Percentiles rank a stretch among this genome's conserved stretches.
Evolutionary conservation across 139 green algal species (phyloP).

Genomic region (Chlorella sp.): DNA sequence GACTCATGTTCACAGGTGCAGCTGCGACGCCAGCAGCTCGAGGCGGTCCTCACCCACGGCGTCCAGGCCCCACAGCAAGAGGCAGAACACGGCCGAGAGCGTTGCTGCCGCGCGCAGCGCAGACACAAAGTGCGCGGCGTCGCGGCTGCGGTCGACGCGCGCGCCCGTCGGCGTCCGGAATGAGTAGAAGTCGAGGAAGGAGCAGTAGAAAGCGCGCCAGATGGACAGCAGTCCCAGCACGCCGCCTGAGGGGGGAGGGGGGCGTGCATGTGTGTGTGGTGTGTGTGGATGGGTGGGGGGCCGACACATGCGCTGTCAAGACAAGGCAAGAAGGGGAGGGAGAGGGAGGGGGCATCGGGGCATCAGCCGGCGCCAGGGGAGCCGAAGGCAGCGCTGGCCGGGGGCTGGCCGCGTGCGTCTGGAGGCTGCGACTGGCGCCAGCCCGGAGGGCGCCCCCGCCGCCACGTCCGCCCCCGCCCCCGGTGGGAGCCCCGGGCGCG

Average conservation of each 20-base stretch:
- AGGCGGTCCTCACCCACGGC: too few relatives aligned
- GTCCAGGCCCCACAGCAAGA: too few relatives aligned
- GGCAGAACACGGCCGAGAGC: conserved; percentile 34
- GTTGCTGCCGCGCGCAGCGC: conserved; percentile 38
- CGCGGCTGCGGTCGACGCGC: conserved; percentile 13
- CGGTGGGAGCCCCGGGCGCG: not conserved
- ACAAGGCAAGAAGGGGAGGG: not conserved
- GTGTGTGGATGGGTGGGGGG: too few relatives aligned
- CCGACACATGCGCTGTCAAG: too few relatives aligned
- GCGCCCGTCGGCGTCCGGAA: conserved; percentile 27
- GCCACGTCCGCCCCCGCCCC: not conserved
- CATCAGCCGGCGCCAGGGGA: not conserved
- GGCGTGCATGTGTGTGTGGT: not conserved
- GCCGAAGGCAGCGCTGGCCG: too few relatives aligned
- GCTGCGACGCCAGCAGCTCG: too few relatives aligned
- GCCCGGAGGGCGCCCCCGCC: not conserved
- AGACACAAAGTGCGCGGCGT: conserved; percentile 44
- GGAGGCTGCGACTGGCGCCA: not conserved
- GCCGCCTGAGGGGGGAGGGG: conserved; percentile 14
- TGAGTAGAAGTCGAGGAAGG: conserved; percentile 66
- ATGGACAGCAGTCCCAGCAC: conserved; percentile 71
- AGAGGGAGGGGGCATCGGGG: not conserved
- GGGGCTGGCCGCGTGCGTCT: not conserved
- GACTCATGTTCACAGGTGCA: too few relatives aligned
- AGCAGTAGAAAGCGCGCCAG: conserved; percentile 70